Percentiles rank a stretch among this genome's conserved stretches.
Evolutionary conservation across 306 rosid species (phyloP).

Genomic region (Ormosia semicastrata): DNA sequence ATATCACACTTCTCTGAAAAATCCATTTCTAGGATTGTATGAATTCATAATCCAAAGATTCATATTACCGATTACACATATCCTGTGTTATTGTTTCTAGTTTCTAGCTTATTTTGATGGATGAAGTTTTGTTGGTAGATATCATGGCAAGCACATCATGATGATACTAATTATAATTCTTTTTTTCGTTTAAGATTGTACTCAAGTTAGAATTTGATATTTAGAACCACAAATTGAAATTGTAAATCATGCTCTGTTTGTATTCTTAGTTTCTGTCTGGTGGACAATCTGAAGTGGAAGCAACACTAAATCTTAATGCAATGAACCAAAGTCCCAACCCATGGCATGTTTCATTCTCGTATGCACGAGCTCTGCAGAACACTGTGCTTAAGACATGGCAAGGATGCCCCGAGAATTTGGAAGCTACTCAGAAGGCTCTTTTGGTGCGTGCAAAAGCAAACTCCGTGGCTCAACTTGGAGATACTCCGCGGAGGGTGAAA

Average conservation of each 20-base stretch:
- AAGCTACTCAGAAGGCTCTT: constrained; percentile 77
- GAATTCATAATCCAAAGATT: background rate
- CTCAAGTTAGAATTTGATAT: background rate
- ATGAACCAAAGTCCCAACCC: too few species aligned
- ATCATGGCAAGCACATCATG: constrained; percentile 7
- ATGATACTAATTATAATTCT: background rate
- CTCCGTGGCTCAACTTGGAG: constrained; percentile 93
- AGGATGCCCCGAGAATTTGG: constrained; percentile 73
- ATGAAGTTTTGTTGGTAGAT: background rate
- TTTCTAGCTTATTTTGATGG: background rate
- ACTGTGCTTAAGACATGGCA: constrained; percentile 94
- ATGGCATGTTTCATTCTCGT: constrained; percentile 89
- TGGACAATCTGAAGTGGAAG: constrained; percentile 94
- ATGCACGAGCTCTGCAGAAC: constrained; percentile 95
- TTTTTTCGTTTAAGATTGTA: too few species aligned
- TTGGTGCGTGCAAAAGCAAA: constrained; percentile 94
- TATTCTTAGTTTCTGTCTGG: constrained; percentile 82
- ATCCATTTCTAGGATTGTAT: too few species aligned
- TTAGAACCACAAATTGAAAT: background rate
- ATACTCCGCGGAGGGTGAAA: constrained; percentile 78
- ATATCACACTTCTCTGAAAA: background rate
- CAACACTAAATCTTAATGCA: constrained; percentile 85
- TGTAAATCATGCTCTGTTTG: constrained; percentile 9
- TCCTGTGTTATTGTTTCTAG: background rate
- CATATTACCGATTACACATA: background rate